phyloP scores from a whole-genome alignment of 176 grass and related monocot species.

The Oryza nivara region DNA sequence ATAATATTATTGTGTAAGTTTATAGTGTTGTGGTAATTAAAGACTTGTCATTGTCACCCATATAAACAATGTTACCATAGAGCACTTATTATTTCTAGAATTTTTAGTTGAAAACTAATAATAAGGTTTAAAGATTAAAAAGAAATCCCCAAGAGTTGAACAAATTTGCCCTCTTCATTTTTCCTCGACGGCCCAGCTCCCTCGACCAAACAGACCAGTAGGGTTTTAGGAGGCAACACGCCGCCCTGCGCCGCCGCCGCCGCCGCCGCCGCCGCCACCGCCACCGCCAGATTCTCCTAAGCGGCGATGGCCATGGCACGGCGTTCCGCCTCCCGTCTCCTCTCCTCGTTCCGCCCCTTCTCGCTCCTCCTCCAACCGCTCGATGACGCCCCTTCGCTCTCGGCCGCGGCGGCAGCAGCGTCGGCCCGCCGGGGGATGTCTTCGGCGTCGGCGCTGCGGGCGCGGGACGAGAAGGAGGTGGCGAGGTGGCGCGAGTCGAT shows the following conservation, averaged over 20 bases:
- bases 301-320: slow-evolving; percentile 52
- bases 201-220: not conserved
- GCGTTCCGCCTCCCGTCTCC: slow-evolving; percentile 38
- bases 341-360: slow-evolving; percentile 57
- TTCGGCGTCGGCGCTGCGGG: slow-evolving; percentile 54
- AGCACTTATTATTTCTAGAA: no score
- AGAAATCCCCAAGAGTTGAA: no score
- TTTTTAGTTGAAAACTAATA: no score
- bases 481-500: slow-evolving; percentile 83
- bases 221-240: slow-evolving; percentile 15
- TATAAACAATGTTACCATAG: no score
- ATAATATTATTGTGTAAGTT: no score
- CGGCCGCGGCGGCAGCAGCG: slow-evolving; percentile 6
- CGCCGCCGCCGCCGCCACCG: not conserved
- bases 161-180: not conserved
- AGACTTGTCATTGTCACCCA: no score
- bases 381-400: slow-evolving; percentile 39
- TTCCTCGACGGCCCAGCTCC: not conserved
- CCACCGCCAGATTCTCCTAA: slow-evolving; percentile 25
- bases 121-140: no score
- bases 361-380: slow-evolving; percentile 51
- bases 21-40: no score
- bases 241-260: not conserved
- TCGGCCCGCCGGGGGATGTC: slow-evolving; percentile 47
- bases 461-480: slow-evolving; percentile 77